Conservation (phyloP, 352 stramenopile genomes). For the Globisporangium viniferum region DNA sequence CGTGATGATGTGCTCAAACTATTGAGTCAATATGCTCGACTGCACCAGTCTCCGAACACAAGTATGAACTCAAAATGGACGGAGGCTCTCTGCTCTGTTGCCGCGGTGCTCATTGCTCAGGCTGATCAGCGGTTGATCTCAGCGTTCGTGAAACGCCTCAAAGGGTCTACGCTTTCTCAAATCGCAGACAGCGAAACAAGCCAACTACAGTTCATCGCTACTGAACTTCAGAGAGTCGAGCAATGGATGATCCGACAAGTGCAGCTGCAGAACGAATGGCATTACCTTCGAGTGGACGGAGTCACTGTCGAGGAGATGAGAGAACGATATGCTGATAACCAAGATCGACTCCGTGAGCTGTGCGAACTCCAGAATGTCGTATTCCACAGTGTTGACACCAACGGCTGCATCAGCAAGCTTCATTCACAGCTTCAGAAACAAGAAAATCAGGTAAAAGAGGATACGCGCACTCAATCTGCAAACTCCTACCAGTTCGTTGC, state of each 20-base stretch:
- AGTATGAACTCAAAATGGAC: slow-evolving; percentile 18
- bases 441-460: slow-evolving; percentile 4
- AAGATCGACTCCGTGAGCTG: slow-evolving; percentile 43
- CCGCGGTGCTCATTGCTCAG: slow-evolving; percentile 14
- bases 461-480: background rate
- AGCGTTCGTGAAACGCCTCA: background rate
- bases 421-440: slow-evolving; percentile 27
- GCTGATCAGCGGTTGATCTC: background rate
- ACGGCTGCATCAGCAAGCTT: slow-evolving; percentile 35
- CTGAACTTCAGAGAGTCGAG: slow-evolving; percentile 42
- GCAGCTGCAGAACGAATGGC: slow-evolving; percentile 65
- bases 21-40: background rate
- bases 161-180: background rate
- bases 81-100: slow-evolving; percentile 11
- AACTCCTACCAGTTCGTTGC: slow-evolving; percentile 33
- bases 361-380: slow-evolving; percentile 41
- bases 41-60: slow-evolving; percentile 17
- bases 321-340: slow-evolving; percentile 52
- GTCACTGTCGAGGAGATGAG: slow-evolving; percentile 42
- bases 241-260: slow-evolving; percentile 64
- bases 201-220: slow-evolving; percentile 30
- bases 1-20: slow-evolving; percentile 19
- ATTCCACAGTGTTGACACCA: slow-evolving; percentile 35
- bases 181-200: background rate
- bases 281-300: slow-evolving; percentile 40